phyloP scores from a whole-genome alignment of 2,329 filamentous ascomycete species.

The Hypoxylon sp. region DNA sequence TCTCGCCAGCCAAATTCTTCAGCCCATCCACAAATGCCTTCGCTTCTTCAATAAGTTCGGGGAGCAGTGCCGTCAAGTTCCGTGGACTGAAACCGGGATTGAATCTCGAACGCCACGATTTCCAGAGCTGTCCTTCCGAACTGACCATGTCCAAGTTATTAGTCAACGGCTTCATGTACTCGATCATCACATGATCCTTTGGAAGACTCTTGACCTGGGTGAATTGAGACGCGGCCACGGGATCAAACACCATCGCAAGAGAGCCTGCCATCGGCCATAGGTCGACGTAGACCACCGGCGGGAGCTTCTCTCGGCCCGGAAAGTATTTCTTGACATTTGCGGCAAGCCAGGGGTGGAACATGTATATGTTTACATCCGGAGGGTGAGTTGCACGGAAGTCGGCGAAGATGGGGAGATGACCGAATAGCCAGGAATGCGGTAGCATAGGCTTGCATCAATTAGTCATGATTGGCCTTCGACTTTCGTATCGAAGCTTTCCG shows the following conservation, averaged over 20 bases:
- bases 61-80: conserved; percentile 55
- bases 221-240: conserved; percentile 47
- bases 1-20: conserved; percentile 47
- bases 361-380: conserved; percentile 49
- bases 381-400: conserved; percentile 48
- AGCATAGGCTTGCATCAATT: conserved; percentile 47
- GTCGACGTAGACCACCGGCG: conserved; percentile 51
- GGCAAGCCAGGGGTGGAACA: conserved; percentile 49
- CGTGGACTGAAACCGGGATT: conserved; percentile 58
- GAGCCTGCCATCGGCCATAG: conserved; percentile 48
- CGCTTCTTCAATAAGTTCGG: conserved; percentile 58
- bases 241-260: conserved; percentile 46
- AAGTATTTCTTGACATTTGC: conserved; percentile 49
- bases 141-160: conserved; percentile 53
- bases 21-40: conserved; percentile 55
- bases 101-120: conserved; percentile 53
- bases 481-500: background rate
- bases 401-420: conserved; percentile 49
- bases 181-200: conserved; percentile 27
- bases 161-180: conserved; percentile 53
- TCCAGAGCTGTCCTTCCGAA: conserved; percentile 55
- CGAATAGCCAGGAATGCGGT: conserved; percentile 50
- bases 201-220: conserved; percentile 46
- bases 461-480: conserved; percentile 21
- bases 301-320: conserved; percentile 45